Conservation (phyloP, 495 filamentous ascomycete species). For the Aspergillus coremiiformis region DNA sequence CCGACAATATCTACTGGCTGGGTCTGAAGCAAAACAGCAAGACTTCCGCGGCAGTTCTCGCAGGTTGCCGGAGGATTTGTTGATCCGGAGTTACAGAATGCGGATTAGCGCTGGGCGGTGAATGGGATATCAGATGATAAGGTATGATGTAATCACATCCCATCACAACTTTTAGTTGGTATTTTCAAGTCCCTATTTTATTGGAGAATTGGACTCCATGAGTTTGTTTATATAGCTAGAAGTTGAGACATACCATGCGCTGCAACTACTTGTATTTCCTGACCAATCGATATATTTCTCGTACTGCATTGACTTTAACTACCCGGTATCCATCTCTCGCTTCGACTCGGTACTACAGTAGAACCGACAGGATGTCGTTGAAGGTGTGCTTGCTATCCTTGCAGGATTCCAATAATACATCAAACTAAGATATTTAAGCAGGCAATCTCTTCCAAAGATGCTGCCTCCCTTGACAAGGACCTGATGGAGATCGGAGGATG, state of each 20-base stretch:
- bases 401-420: neutral
- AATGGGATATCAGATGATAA: slow-evolving; percentile 22
- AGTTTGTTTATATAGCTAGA: no score
- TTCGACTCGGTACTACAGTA: slow-evolving; percentile 21
- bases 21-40: slow-evolving; percentile 7
- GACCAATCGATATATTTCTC: slow-evolving; percentile 22
- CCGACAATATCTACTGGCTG: slow-evolving; percentile 1
- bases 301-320: slow-evolving; percentile 4
- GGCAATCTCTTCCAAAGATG: slow-evolving; percentile 83
- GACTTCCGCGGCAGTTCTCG: slow-evolving; percentile 26
- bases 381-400: slow-evolving; percentile 20
- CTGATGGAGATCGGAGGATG: slow-evolving; percentile 90
- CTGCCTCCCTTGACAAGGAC: slow-evolving; percentile 82
- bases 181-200: no score
- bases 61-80: slow-evolving; percentile 19
- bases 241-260: neutral
- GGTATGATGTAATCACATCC: slow-evolving; percentile 18
- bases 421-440: slow-evolving; percentile 25
- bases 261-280: neutral
- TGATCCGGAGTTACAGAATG: slow-evolving; percentile 17
- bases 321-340: slow-evolving; percentile 9
- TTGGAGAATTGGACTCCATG: no score
- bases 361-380: slow-evolving; percentile 35
- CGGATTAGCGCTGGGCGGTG: slow-evolving; percentile 23
- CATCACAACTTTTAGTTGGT: neutral